These are phyloP conservation scores for Penicillium riverlandense DNA, from an alignment of 495 filamentous ascomycete genomes.

Conservation along the genomic window DNA sequence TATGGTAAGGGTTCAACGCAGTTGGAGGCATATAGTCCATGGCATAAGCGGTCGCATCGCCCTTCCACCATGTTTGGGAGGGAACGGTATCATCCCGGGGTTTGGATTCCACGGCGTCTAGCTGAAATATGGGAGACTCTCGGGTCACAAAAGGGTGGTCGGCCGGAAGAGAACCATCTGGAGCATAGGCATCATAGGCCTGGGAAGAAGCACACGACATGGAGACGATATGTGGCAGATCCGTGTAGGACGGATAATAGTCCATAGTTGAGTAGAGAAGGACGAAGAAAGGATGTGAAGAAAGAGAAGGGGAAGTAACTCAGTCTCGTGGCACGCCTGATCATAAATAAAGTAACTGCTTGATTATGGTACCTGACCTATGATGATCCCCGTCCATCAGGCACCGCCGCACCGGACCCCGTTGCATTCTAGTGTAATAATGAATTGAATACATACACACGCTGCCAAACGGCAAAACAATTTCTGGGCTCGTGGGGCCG, in stretches of 20 bases:
- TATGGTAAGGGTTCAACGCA: slow-evolving; percentile 1
- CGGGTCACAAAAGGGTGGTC: slow-evolving; percentile 9
- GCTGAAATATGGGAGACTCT: background rate
- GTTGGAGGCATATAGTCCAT: slow-evolving; percentile 3
- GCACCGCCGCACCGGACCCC: no score
- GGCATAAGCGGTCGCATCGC: background rate
- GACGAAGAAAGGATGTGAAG: background rate
- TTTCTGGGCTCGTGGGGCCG: no score
- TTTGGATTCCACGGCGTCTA: background rate
- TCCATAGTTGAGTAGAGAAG: slow-evolving; percentile 12
- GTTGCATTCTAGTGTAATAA: no score
- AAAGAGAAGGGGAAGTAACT: background rate
- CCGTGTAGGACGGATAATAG: slow-evolving; percentile 8
- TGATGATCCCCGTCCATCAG: no score
- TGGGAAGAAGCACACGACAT: slow-evolving; percentile 1
- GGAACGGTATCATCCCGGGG: background rate
- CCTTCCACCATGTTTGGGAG: slow-evolving; percentile 8
- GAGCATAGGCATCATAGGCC: slow-evolving; percentile 6
- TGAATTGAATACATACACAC: no score
- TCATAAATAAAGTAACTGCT: no score
- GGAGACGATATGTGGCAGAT: slow-evolving; percentile 7
- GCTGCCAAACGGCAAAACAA: no score
- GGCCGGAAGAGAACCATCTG: slow-evolving; percentile 2
- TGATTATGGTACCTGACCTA: no score
- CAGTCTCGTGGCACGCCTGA: no score